Conservation (phyloP, 805 yeast species). For the Yarrowia porcina region DNA sequence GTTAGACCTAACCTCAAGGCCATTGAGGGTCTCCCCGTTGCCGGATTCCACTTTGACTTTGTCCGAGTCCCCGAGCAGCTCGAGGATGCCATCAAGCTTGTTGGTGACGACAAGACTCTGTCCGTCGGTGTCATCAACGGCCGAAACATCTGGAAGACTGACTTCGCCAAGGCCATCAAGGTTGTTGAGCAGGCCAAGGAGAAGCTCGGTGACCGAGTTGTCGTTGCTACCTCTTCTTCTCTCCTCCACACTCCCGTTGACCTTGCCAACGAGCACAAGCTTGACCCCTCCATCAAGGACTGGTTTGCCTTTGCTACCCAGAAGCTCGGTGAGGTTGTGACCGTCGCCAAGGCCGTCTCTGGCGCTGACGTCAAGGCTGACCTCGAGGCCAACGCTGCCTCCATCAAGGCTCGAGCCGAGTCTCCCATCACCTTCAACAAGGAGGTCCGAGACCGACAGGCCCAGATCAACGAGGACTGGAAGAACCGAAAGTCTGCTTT, state of each 20-base stretch:
- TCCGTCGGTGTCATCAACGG: conserved; percentile 98
- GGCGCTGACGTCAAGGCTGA: conserved; percentile 60
- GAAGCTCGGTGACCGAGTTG: conserved; percentile 73
- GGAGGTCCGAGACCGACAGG: conserved; percentile 82
- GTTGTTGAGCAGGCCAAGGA: conserved; percentile 77
- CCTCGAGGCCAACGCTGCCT: conserved; percentile 80
- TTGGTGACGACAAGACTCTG: conserved; percentile 68
- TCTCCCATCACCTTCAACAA: conserved; percentile 90
- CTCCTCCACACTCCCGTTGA: conserved; percentile 98
- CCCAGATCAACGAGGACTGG: conserved; percentile 57
- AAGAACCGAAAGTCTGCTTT: conserved; percentile 84
- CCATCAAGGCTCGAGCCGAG: conserved; percentile 78
- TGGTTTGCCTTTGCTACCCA: conserved; percentile 99
- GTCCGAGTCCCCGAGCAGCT: conserved; percentile 96
- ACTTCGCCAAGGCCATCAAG: conserved; percentile 81
- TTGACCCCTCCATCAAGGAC: conserved; percentile 86
- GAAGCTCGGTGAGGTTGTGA: conserved; percentile 87
- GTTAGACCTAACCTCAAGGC: conserved; percentile 94
- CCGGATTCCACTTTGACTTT: conserved; percentile 95
- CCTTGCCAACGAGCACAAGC: conserved; percentile 85
- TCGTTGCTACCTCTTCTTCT: conserved; percentile 94
- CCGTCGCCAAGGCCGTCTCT: conserved; percentile 80
- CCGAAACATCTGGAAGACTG: conserved; percentile 99
- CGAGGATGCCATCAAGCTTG: conserved; percentile 68
- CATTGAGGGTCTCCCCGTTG: conserved; percentile 84